Evolutionary conservation across 805 yeast genomes (phyloP).

Genomic region (Candida insectalens): DNA sequence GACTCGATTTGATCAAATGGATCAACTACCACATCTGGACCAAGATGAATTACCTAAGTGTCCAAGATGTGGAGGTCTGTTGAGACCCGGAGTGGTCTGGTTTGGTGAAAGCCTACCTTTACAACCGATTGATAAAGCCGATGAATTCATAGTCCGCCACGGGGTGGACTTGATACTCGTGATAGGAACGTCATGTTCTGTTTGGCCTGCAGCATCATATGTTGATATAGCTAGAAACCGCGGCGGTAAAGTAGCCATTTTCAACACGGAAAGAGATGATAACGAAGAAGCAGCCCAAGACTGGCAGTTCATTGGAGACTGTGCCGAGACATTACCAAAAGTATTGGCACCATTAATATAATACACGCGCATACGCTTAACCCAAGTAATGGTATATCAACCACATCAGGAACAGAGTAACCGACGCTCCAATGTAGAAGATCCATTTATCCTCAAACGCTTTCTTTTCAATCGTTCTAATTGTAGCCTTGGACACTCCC

Average conservation of each 20-base stretch:
- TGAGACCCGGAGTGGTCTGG: slow-evolving; percentile 92
- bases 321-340: slow-evolving; percentile 57
- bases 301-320: slow-evolving; percentile 79
- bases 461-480: slow-evolving; percentile 66
- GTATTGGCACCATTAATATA: slow-evolving; percentile 45
- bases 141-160: slow-evolving; percentile 49
- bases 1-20: slow-evolving; percentile 5
- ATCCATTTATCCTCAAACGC: slow-evolving; percentile 81
- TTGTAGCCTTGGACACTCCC: slow-evolving; percentile 82
- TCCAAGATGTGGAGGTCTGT: slow-evolving; percentile 59
- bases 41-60: slow-evolving; percentile 59
- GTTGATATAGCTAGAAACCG: slow-evolving; percentile 63
- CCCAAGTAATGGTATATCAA: slow-evolving; percentile 57
- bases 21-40: slow-evolving; percentile 28
- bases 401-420: slow-evolving; percentile 59
- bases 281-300: slow-evolving; percentile 29
- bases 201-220: slow-evolving; percentile 90
- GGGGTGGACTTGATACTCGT: slow-evolving; percentile 68
- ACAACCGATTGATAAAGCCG: slow-evolving; percentile 52
- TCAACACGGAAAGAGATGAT: slow-evolving; percentile 59
- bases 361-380: slow-evolving; percentile 15
- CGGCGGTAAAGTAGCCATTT: slow-evolving; percentile 79
- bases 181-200: slow-evolving; percentile 76
- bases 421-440: slow-evolving; percentile 64
- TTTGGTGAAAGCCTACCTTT: slow-evolving; percentile 84